A percentile compares a stretch with the other conserved stretches of the same genome.
phyloP scores from a whole-genome alignment of 164 flowering plant genomes.

The Litsea cubeba region DNA sequence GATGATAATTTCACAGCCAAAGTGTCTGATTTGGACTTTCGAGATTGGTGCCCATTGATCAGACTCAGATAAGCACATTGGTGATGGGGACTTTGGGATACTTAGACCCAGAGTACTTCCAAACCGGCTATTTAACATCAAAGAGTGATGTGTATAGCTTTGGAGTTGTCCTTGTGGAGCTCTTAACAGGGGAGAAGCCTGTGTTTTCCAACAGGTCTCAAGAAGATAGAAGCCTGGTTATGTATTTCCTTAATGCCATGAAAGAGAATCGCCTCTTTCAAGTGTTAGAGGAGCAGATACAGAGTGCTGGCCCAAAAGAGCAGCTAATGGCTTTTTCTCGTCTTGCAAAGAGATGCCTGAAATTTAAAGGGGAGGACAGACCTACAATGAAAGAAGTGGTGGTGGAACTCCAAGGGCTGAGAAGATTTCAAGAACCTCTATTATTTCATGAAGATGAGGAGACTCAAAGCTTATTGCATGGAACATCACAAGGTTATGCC shows the following conservation, averaged over 20 bases:
- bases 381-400: constrained; percentile 11
- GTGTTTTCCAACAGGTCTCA: constrained; percentile 1
- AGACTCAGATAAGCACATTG: background rate
- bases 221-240: constrained; percentile 1
- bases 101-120: constrained; percentile 13
- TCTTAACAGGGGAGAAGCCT: constrained; percentile 11
- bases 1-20: constrained; percentile 31
- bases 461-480: background rate
- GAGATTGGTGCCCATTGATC: constrained; percentile 3
- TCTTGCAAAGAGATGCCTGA: constrained; percentile 9
- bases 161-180: constrained; percentile 12
- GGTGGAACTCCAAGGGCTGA: constrained; percentile 1
- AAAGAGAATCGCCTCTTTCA: constrained; percentile 3
- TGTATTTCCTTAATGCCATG: constrained; percentile 5
- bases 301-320: background rate
- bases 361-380: constrained; percentile 3
- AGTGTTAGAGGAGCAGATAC: background rate
- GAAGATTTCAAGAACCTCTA: background rate
- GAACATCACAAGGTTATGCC: background rate
- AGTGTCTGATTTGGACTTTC: constrained; percentile 28
- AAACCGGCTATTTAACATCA: constrained; percentile 4
- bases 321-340: background rate
- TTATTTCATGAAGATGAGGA: background rate
- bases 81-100: constrained; percentile 12
- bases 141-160: constrained; percentile 18